Conservation (phyloP, 305 asterid genomes). For the Fraxinus angustifolia region DNA sequence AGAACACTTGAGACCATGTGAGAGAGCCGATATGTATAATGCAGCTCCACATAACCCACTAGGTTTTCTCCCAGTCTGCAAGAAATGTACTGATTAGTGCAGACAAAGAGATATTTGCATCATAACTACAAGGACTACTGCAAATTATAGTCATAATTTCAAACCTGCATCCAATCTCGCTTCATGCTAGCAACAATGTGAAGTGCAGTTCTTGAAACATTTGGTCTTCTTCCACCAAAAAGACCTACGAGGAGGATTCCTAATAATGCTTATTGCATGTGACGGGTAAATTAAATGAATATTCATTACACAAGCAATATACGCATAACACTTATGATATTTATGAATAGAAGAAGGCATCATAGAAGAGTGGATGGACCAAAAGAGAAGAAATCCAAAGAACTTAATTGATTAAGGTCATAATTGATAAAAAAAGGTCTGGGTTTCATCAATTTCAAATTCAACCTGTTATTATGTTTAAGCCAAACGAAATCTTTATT, state of each 20-base stretch:
- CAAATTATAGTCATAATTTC: background rate
- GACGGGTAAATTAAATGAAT: conserved; percentile 12
- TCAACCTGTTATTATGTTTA: background rate
- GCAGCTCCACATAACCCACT: conserved; percentile 97
- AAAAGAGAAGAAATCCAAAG: background rate
- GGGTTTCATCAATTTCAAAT: background rate
- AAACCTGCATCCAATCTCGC: conserved; percentile 94
- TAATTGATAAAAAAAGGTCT: background rate
- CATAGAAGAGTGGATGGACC: background rate
- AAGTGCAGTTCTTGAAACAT: conserved; percentile 54
- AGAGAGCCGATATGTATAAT: conserved; percentile 70
- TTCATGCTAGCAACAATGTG: conserved; percentile 88
- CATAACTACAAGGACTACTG: conserved; percentile 3
- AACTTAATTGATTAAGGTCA: background rate
- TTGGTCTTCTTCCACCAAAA: conserved; percentile 41
- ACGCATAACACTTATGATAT: background rate
- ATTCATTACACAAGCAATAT: background rate
- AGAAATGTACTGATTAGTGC: conserved; percentile 22
- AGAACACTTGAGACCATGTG: conserved; percentile 58
- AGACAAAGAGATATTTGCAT: background rate
- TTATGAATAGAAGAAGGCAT: background rate
- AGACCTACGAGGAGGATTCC: conserved; percentile 47
- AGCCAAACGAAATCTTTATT: background rate
- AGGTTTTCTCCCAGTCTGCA: conserved; percentile 92
- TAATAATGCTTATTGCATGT: conserved; percentile 13